Base-by-base conservation (phyloP, 129 eudicot genomes). In the Flaveria linearis region DNA sequence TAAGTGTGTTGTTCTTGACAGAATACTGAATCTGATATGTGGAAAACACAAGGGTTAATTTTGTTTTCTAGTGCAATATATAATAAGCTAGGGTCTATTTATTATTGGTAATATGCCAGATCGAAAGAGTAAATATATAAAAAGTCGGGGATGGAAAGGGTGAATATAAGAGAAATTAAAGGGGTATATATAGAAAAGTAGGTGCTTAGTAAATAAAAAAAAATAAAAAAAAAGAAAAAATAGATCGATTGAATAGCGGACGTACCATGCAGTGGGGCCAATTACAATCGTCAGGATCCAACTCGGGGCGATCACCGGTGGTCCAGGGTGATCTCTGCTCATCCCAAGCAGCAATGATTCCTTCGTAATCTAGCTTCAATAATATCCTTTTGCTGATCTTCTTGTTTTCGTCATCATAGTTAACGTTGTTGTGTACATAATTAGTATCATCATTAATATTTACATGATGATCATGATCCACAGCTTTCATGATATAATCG, bases 271-370 rank as follows among this genome's bases (percentile, higher is more conserved):
- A 86, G 25, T 85, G 77, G 11, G 97, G 92, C 98, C 95, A 90
- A 33, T 33, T 33, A 73, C 87, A 86, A 16, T 86, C 89, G 60
- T 64, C 74, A 14, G 85, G 84, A 43, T 87, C 88, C 23, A 93
- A 63, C 62, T 87, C 84, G 22, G 96, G 97, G 63, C 98, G 87
- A 49, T 85, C 93, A 45, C 98, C 96, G 36, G 71, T 79, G 12
- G 86, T 87, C 98, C 98, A 91, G 7, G 98, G 98, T 4, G 90
- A 90, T 78, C 86, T 85, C 63, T 84, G 76, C 16, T 82, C 92
- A 72, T 85, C 87, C 98, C 98, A 93, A 23, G 97, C 97, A 4
- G 88, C 85, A 39, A 89, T 80, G 15, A 93, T 88, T 8, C 88
- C 96, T 9, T 88, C 86, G 74, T 87, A 91, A 75, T 94, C 90